phyloP scores from a whole-genome alignment of 306 rosid species.

The Vigna nakashimae region DNA sequence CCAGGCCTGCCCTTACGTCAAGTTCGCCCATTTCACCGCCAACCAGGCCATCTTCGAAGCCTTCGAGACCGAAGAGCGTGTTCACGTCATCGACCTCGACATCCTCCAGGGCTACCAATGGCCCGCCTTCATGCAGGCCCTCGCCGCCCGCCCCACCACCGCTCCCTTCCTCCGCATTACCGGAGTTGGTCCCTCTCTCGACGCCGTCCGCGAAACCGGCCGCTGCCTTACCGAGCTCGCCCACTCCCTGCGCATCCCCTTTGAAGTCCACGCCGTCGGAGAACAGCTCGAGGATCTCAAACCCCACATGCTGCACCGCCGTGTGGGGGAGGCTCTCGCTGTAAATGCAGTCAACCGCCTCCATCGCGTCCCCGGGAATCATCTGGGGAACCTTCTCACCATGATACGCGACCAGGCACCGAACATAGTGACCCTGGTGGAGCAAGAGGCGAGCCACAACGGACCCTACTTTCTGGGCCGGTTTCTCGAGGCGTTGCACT shows the following conservation, averaged over 20 bases:
- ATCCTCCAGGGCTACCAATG: conserved; percentile 93
- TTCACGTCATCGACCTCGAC: conserved; percentile 85
- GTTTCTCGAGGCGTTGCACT: conserved; percentile 82
- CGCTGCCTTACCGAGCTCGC: conserved; percentile 73
- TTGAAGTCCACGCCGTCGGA: conserved; percentile 80
- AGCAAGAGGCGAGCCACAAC: conserved; percentile 92
- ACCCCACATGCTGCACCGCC: conserved; percentile 82
- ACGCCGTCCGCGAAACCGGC: conserved; percentile 69
- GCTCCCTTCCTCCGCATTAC: conserved; percentile 81
- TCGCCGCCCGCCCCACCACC: conserved; percentile 68
- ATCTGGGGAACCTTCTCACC: conserved; percentile 59
- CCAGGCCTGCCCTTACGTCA: conserved; percentile 92
- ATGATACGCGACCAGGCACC: conserved; percentile 94
- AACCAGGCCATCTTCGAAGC: conserved; percentile 95
- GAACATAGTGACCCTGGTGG: conserved; percentile 74
- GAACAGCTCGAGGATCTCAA: conserved; percentile 73
- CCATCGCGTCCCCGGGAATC: conserved; percentile 66
- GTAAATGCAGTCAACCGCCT: conserved; percentile 82
- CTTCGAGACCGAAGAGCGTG: conserved; percentile 80
- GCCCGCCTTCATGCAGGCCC: conserved; percentile 96
- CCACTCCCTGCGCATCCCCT: conserved; percentile 83
- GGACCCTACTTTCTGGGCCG: conserved; percentile 86
- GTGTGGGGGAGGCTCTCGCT: conserved; percentile 82
- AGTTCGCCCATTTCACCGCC: conserved; percentile 92
- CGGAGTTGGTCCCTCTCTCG: conserved; percentile 58